Base-by-base conservation (phyloP, 148 eudicot genomes). In the Amaranthus cruentus region DNA sequence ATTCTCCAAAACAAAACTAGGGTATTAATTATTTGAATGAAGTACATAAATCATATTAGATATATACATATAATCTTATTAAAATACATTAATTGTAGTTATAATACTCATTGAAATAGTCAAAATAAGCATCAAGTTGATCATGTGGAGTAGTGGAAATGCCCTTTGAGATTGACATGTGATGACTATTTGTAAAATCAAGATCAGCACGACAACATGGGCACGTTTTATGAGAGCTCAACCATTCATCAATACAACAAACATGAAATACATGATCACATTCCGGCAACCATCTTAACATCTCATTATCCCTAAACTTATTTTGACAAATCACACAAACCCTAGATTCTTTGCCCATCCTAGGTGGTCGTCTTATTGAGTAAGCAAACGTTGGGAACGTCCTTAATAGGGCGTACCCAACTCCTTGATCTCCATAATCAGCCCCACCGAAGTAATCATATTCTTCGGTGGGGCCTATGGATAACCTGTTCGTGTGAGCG, bases 181-280 rank as follows among this genome's bases (percentile, higher is more conserved):
- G 58, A 53, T 55, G 48, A 7, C 8, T 56, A 5, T 42, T 28
- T 58, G 47, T 13, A 2, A 46, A 13, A 11, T 73, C 48, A 53
- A 79, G 76, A 50, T 79, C 51, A 62, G 77, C 69, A 47, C 81
- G 77, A 61, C 81, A 79, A 74, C 74, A 79, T 69, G 81, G 81
- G 49, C 81, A 79, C 28, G 77, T 68, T 47, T 66, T 60, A 62
- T 74, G 77, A 42, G 52, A 61, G 44, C 52, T 15, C 74, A 79
- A 79, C 81, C 81, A 79, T 7, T 63, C 70, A 54, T 79, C 81
- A 15, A 79, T 74, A 49, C 81, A 79, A 42, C 15, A 43, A 48
- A 69, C 14, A 28, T 79, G 81, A 9, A 79, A 79, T 0, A 79
- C 58, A 53, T 79, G 81, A 62, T 69, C 77, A 62, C 81, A 79